Evolutionary conservation across 306 rosid species (phyloP).

Genomic region (Trichosanthes truncata): DNA sequence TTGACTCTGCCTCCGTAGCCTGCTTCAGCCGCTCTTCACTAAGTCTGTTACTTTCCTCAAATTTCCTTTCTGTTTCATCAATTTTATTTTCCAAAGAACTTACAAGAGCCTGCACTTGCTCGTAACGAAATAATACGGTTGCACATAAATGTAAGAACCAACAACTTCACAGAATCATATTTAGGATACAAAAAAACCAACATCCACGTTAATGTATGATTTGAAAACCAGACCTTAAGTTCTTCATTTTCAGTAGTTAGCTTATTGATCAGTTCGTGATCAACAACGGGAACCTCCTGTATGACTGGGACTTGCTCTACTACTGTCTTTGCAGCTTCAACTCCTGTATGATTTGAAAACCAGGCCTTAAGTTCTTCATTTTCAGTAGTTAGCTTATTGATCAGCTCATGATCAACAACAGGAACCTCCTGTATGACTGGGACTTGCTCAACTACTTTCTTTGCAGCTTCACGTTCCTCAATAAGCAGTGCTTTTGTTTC

Average conservation of each 20-base stretch:
- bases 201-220: background rate
- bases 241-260: slow-evolving; percentile 62
- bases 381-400: slow-evolving; percentile 51
- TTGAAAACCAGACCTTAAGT: slow-evolving; percentile 40
- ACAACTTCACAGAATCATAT: background rate
- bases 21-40: slow-evolving; percentile 81
- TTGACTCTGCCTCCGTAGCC: slow-evolving; percentile 61
- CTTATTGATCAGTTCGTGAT: slow-evolving; percentile 23
- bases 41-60: slow-evolving; percentile 34
- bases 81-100: slow-evolving; percentile 58
- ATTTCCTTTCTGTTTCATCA: slow-evolving; percentile 58
- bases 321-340: background rate
- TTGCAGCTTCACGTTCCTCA: background rate
- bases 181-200: background rate
- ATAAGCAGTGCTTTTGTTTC: slow-evolving; percentile 33
- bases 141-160: slow-evolving; percentile 2
- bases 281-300: background rate
- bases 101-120: slow-evolving; percentile 49
- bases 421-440: background rate
- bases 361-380: slow-evolving; percentile 64
- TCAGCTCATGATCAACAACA: slow-evolving; percentile 8
- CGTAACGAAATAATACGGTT: slow-evolving; percentile 10
- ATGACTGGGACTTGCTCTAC: slow-evolving; percentile 18
- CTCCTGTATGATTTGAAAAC: background rate
- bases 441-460: background rate